Evolutionary conservation across 2,329 filamentous ascomycete genomes (phyloP).

Genomic region (Graphilbum sp.): DNA sequence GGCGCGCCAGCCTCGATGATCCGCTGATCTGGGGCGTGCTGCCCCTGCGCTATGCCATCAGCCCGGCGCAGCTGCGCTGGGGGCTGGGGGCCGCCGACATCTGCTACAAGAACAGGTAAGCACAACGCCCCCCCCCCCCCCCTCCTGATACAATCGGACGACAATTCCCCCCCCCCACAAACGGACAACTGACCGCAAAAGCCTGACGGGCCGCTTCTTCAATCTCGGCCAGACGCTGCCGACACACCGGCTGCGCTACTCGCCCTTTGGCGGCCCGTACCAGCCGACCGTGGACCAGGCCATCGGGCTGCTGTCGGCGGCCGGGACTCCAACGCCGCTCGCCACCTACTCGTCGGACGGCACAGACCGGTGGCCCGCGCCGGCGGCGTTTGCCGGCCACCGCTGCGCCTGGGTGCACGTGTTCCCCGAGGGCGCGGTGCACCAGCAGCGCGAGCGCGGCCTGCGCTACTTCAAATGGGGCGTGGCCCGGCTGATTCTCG

Average conservation of each 20-base stretch:
- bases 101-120: conserved; percentile 80
- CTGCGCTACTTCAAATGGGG: conserved; percentile 99
- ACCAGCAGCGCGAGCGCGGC: conserved; percentile 62
- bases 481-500: conserved; percentile 75
- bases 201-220: conserved; percentile 64
- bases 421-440: conserved; percentile 88
- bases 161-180: too few species aligned
- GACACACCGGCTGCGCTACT: conserved; percentile 68
- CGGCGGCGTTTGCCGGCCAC: conserved; percentile 53
- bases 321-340: conserved; percentile 28
- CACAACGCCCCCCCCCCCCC: too few species aligned
- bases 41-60: conserved; percentile 55
- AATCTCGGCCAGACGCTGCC: conserved; percentile 77
- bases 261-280: conserved; percentile 65
- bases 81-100: conserved; percentile 87
- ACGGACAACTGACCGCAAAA: conserved; percentile 22
- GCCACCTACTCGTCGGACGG: conserved; percentile 57
- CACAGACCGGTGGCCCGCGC: conserved; percentile 48
- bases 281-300: conserved; percentile 80
- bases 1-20: conserved; percentile 59
- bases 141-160: too few species aligned
- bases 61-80: conserved; percentile 68
- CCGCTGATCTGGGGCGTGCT: conserved; percentile 86
- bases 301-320: conserved; percentile 68
- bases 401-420: conserved; percentile 80